A percentile compares a stretch with the other conserved stretches of the same genome.
These are phyloP conservation scores for Pelargonium myrrhifolium DNA, from an alignment of 441 rosid genomes.

Conservation along the genomic window DNA sequence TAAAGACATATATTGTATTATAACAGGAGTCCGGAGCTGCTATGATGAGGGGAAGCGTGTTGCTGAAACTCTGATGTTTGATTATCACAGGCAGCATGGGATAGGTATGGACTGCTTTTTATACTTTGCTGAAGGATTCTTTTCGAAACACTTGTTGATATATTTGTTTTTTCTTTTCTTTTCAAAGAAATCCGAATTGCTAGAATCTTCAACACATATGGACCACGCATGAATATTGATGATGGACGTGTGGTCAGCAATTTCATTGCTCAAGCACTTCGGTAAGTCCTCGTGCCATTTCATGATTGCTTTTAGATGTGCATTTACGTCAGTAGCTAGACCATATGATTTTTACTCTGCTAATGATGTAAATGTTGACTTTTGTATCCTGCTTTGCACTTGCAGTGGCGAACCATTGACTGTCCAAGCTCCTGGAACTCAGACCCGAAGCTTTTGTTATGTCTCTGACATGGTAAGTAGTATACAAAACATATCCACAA, in stretches of 20 bases:
- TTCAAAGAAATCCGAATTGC: slow-evolving; percentile 77
- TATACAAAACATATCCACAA: background rate
- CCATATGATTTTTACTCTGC: too few species aligned
- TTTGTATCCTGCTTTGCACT: background rate
- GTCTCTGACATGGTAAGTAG: slow-evolving; percentile 87
- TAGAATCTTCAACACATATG: slow-evolving; percentile 96
- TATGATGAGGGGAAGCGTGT: slow-evolving; percentile 49
- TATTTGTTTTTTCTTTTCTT: too few species aligned
- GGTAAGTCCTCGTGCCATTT: slow-evolving; percentile 34
- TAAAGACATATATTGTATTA: background rate
- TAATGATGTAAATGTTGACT: background rate
- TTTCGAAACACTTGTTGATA: too few species aligned
- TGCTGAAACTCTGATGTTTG: slow-evolving; percentile 97
- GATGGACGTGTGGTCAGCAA: slow-evolving; percentile 99
- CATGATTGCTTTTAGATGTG: too few species aligned
- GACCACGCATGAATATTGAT: slow-evolving; percentile 97
- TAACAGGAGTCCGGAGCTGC: slow-evolving; percentile 21
- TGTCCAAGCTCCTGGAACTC: slow-evolving; percentile 89
- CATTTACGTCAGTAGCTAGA: too few species aligned
- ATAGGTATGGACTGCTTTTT: slow-evolving; percentile 39
- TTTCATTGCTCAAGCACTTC: slow-evolving; percentile 87
- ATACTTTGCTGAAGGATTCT: too few species aligned
- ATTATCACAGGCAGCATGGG: slow-evolving; percentile 97
- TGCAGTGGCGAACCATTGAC: slow-evolving; percentile 77
- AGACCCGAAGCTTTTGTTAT: slow-evolving; percentile 94